These are phyloP conservation scores for Beauveria asiatica DNA, from an alignment of 2,329 filamentous ascomycete genomes.

Conservation along the genomic window DNA sequence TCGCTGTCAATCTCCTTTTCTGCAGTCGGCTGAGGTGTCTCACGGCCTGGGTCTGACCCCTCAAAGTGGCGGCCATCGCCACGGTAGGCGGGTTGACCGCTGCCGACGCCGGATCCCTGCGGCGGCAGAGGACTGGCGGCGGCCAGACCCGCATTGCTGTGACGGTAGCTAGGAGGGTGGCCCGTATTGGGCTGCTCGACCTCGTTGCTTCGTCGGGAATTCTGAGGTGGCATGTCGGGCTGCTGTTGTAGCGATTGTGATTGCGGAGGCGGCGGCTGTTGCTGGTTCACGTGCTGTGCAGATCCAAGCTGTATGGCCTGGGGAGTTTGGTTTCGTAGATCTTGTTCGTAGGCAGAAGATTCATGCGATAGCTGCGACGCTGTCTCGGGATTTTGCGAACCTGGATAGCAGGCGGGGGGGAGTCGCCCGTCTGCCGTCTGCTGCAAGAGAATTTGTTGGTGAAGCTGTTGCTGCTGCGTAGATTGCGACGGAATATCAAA, in stretches of 20 bases:
- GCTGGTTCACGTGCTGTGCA: conserved; percentile 22
- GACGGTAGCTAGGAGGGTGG: conserved; percentile 43
- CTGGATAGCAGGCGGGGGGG: conserved; percentile 12
- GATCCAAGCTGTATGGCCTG: conserved; percentile 7
- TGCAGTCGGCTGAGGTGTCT: conserved; percentile 45
- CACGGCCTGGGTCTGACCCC: conserved; percentile 40
- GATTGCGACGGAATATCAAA: conserved; percentile 13
- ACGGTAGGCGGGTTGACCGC: conserved; percentile 30
- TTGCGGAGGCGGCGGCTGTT: conserved; percentile 34
- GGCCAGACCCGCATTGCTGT: conserved; percentile 37
- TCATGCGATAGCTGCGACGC: conserved; percentile 56
- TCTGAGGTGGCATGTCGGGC: conserved; percentile 38
- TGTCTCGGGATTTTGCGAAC: conserved; percentile 45
- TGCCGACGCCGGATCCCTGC: conserved; percentile 21
- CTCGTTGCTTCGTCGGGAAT: conserved; percentile 38
- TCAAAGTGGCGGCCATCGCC: conserved; percentile 37
- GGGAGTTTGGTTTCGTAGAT: conserved; percentile 19
- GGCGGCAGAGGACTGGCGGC: conserved; percentile 36
- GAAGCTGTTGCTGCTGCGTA: conserved; percentile 24
- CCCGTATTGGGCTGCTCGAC: conserved; percentile 38
- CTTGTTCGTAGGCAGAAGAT: conserved; percentile 43
- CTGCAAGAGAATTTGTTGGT: conserved; percentile 10
- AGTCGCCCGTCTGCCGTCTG: conserved; percentile 2
- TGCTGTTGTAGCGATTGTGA: conserved; percentile 25
- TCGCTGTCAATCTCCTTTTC: conserved; percentile 40